Base-by-base conservation (phyloP, 1,139 yeast genomes). In the Geotrichum bryndzae region DNA sequence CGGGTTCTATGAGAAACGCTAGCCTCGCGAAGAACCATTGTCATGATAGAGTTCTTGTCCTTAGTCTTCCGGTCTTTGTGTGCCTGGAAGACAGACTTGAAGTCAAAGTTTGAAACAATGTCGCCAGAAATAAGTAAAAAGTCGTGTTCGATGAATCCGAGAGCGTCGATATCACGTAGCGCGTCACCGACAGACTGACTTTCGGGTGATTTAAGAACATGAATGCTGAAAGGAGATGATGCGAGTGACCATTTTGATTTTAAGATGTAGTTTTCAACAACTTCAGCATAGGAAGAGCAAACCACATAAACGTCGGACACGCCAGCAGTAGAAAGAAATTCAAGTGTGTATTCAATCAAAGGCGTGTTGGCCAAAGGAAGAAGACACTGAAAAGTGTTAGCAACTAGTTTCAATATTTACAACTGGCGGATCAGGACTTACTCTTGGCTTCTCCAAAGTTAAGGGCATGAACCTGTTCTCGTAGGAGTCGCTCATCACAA, bases 141-240 rank as follows among this genome's bases (percentile, higher is more conserved):
- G 75, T 94, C 99, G 15, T 95, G 90, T 2, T 89, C 84, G 61
- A 94, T 90, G 64, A 92, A 77, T 1, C 97, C 97, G 71, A 96
- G 82, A 65, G 90, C 87, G 74, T 94, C 99, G 65, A 94, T 79
- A 72, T 92, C 98, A 73, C 99, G 83, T 96, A 94, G 88, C 38
- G 96, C 96, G 77, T 94, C 99, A 66, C 99, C 99, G 5, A 92
- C 96, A 23, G 96, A 89, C 73, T 92, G 80, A 18, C 95, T 86
- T 73, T 92, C 97, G 54, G 91, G 84, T n/a, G 96, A 84, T 80
- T 89, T 83, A 59, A 94, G 82, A 2, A 95, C 87, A 58, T 84
- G 84, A 54, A 94, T 80, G 62, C 83, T 81, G 75, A 94, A 92
- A 1, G 97, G 97, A 1, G 96, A 83, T 70, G 85, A 84, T 1